These are phyloP conservation scores for Xylariales sp. DNA, from an alignment of 2,329 filamentous ascomycete species.

Conservation along the genomic window DNA sequence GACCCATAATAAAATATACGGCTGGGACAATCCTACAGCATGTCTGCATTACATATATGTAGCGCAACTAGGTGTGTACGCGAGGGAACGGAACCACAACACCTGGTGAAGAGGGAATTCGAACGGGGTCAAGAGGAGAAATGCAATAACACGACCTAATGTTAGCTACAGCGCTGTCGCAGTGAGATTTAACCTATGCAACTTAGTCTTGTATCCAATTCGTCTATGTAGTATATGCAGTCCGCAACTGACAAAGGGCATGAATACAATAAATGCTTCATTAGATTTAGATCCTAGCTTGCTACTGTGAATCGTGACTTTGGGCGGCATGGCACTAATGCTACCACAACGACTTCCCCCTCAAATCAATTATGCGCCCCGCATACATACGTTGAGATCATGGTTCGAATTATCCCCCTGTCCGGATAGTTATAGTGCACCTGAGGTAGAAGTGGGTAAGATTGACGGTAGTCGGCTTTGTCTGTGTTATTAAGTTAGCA, in stretches of 20 bases:
- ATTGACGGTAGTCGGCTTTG: background rate
- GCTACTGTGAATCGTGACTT: background rate
- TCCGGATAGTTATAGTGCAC: background rate
- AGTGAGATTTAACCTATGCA: too few species aligned
- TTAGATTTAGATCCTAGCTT: background rate
- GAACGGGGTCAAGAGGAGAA: too few species aligned
- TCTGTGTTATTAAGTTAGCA: slow-evolving; percentile 23
- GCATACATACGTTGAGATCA: background rate
- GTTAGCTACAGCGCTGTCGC: too few species aligned
- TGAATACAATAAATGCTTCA: background rate
- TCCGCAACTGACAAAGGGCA: background rate
- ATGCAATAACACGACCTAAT: too few species aligned
- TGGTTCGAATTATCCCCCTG: background rate
- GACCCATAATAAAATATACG: background rate
- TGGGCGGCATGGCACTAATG: background rate
- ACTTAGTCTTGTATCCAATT: too few species aligned
- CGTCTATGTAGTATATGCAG: too few species aligned
- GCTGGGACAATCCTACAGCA: too few species aligned
- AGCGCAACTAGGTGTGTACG: background rate
- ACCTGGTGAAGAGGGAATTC: too few species aligned
- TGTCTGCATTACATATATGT: background rate
- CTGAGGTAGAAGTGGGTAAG: too few species aligned
- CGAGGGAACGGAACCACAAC: too few species aligned
- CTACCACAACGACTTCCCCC: background rate
- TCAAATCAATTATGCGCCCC: background rate